Evolutionary conservation across 1,139 yeast species (phyloP).

Genomic region (Zygoascus sp.): DNA sequence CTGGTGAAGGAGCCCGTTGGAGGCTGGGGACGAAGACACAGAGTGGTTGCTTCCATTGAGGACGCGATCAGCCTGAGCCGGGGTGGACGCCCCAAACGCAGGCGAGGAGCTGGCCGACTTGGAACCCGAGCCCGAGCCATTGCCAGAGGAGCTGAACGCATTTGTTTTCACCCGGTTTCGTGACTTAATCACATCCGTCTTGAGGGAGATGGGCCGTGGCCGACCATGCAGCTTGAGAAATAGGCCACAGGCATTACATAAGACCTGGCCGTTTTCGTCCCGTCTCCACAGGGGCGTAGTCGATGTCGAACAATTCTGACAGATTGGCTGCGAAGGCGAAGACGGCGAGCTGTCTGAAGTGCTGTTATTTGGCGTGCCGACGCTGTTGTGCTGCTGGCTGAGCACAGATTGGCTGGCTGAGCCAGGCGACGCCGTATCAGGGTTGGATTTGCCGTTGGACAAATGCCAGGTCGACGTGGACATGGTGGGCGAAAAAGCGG

Average conservation of each 20-base stretch:
- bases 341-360: background rate
- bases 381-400: background rate
- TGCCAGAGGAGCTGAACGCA: conserved; percentile 10
- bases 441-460: conserved; percentile 1
- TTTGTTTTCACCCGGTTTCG: conserved; percentile 58
- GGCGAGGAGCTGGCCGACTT: conserved; percentile 7
- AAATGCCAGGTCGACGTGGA: conserved; percentile 1
- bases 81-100: conserved; percentile 8
- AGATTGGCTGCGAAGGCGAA: conserved; percentile 28
- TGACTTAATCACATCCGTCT: conserved; percentile 87
- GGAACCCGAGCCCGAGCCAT: conserved; percentile 4
- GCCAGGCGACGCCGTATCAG: background rate
- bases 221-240: conserved; percentile 88
- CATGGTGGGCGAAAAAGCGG: no score
- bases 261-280: conserved; percentile 87
- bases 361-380: background rate
- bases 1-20: background rate
- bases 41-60: conserved; percentile 1
- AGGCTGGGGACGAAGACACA: no score
- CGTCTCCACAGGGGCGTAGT: conserved; percentile 95
- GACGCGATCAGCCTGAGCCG: background rate
- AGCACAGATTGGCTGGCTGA: background rate
- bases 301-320: conserved; percentile 87
- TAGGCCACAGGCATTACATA: conserved; percentile 94
- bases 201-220: conserved; percentile 84